Evolutionary conservation across 495 filamentous ascomycete genomes (phyloP).

Genomic region (Glarea lozoyensis): DNA sequence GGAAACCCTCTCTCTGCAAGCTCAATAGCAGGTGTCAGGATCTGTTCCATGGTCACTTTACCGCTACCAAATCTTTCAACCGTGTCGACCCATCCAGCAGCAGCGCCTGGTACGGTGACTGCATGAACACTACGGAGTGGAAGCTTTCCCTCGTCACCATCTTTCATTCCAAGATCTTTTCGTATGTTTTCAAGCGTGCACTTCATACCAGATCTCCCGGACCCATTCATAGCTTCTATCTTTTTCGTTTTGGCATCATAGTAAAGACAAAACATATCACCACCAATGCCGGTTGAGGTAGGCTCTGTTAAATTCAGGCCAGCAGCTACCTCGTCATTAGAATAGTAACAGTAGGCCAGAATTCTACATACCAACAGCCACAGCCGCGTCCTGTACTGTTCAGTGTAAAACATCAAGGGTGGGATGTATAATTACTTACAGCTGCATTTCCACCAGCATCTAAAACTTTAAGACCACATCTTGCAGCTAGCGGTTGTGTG

Average conservation of each 20-base stretch:
- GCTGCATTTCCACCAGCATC: slow-evolving; percentile 88
- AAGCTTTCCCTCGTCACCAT: slow-evolving; percentile 53
- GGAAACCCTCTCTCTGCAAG: slow-evolving; percentile 86
- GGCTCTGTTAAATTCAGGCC: slow-evolving; percentile 92
- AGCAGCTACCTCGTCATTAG: slow-evolving; percentile 46
- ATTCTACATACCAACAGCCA: slow-evolving; percentile 56
- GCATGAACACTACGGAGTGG: slow-evolving; percentile 71
- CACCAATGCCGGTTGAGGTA: slow-evolving; percentile 89
- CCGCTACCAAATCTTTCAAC: slow-evolving; percentile 90
- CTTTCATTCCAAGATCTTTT: slow-evolving; percentile 56
- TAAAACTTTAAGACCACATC: slow-evolving; percentile 77
- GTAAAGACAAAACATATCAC: slow-evolving; percentile 96
- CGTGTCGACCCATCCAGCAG: slow-evolving; percentile 90
- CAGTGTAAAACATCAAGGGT: slow-evolving; percentile 8
- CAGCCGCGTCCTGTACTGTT: slow-evolving; percentile 70
- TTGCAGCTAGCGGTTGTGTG: slow-evolving; percentile 83
- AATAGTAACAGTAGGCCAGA: not conserved
- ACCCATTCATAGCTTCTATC: slow-evolving; percentile 82
- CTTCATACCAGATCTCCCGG: slow-evolving; percentile 67
- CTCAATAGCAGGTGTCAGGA: slow-evolving; percentile 75
- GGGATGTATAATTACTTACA: slow-evolving; percentile 38
- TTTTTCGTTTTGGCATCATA: slow-evolving; percentile 77
- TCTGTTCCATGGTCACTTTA: slow-evolving; percentile 66
- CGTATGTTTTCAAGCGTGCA: slow-evolving; percentile 61
- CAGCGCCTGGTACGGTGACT: slow-evolving; percentile 80